Percentiles rank a stretch among this genome's conserved stretches.
Conservation (phyloP, 2,329 filamentous ascomycete genomes). For the Tolypocladium ophioglossoides region DNA sequence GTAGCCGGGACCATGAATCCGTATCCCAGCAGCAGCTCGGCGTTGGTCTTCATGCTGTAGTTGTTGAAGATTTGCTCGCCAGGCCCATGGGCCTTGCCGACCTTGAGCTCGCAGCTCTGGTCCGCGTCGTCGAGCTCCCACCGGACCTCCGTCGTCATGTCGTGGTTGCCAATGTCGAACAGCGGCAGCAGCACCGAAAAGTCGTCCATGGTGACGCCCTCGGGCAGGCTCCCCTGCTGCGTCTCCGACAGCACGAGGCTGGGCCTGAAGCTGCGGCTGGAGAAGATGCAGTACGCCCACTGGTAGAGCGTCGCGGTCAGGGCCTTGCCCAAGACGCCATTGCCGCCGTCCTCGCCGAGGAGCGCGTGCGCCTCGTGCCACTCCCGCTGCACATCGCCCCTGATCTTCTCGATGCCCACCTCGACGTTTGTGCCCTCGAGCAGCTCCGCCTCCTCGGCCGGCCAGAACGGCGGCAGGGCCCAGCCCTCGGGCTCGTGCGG, state of each 20-base stretch:
- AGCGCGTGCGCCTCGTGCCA: slow-evolving; percentile 30
- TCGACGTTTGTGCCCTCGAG: slow-evolving; percentile 44
- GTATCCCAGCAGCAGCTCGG: slow-evolving; percentile 55
- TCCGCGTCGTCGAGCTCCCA: slow-evolving; percentile 43
- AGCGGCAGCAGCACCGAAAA: slow-evolving; percentile 61
- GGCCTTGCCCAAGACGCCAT: slow-evolving; percentile 16
- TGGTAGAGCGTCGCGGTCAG: slow-evolving; percentile 43
- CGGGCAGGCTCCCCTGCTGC: slow-evolving; percentile 15
- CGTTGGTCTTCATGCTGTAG: slow-evolving; percentile 65
- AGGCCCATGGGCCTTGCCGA: slow-evolving; percentile 30
- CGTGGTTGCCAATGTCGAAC: slow-evolving; percentile 64
- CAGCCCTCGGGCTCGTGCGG: slow-evolving; percentile 40
- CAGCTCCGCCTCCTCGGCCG: slow-evolving; percentile 45
- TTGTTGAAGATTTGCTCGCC: slow-evolving; percentile 57
- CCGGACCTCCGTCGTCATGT: slow-evolving; percentile 44
- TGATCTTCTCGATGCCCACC: slow-evolving; percentile 38
- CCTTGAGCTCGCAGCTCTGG: slow-evolving; percentile 30
- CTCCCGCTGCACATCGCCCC: slow-evolving; percentile 33
- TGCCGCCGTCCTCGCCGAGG: slow-evolving; percentile 15
- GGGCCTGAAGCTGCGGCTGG: slow-evolving; percentile 53
- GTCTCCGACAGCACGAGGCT: slow-evolving; percentile 39
- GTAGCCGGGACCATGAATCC: slow-evolving; percentile 46
- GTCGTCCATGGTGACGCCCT: slow-evolving; percentile 34
- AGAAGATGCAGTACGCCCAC: slow-evolving; percentile 56
- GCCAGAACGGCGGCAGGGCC: slow-evolving; percentile 54